Conservation (phyloP, 306 rosid species). For the Clitoria ternatea region DNA sequence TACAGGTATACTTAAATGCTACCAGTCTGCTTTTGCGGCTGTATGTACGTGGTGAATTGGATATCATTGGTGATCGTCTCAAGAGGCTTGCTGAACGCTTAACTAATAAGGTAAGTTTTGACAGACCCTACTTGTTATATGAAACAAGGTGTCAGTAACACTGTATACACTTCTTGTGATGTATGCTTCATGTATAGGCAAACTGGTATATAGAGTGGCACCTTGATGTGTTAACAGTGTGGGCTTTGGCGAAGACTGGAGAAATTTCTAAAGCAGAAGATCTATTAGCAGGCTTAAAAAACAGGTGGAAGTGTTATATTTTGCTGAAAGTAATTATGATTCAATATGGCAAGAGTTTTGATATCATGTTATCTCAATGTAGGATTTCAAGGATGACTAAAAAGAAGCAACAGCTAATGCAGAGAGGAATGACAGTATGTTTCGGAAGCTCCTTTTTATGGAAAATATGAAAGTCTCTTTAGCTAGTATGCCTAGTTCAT, state of each 20-base stretch:
- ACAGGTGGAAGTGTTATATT: conserved; percentile 46
- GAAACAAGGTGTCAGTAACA: conserved; percentile 1
- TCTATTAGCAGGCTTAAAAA: conserved; percentile 59
- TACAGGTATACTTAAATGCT: conserved; percentile 85
- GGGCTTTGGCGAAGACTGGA: conserved; percentile 70
- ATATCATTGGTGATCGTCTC: conserved; percentile 49
- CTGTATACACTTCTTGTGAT: not conserved
- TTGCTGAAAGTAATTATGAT: not conserved
- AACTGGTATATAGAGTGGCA: conserved; percentile 87
- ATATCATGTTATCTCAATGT: conserved; percentile 19
- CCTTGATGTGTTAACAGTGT: conserved; percentile 53
- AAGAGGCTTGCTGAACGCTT: conserved; percentile 44
- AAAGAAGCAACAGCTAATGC: conserved; percentile 61
- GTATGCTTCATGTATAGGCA: conserved; percentile 36
- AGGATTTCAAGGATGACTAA: conserved; percentile 56
- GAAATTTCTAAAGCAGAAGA: conserved; percentile 58
- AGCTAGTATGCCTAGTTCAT: not conserved
- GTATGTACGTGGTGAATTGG: conserved; percentile 53
- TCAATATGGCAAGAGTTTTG: not conserved
- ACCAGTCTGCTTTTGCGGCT: conserved; percentile 65
- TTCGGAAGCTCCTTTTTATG: conserved; percentile 18
- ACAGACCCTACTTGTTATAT: not conserved
- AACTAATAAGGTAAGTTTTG: conserved; percentile 58
- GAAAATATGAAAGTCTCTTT: conserved; percentile 6
- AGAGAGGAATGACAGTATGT: conserved; percentile 61